Evolutionary conservation across 1,284 basidiomycete genomes (phyloP), one percentile per base, ranked within the genome.

Genomic region (Afroboletus lepidellus): DNA sequence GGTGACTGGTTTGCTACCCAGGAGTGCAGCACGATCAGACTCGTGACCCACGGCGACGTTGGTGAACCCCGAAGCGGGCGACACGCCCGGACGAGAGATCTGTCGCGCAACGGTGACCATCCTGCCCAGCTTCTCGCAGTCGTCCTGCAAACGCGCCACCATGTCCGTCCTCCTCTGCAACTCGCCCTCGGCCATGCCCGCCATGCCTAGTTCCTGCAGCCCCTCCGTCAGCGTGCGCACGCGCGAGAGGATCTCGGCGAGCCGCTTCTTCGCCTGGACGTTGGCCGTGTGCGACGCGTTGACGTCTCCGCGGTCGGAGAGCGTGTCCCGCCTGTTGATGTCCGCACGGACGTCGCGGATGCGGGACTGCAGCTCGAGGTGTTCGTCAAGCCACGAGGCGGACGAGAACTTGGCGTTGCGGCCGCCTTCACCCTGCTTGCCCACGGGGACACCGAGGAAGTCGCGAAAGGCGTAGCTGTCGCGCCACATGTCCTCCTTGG

Each of bases 321-420:
- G 80, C 0, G 91, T 84, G 70, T 97, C 92, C 41, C 94, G 85
- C 66, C 87, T 87, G 71, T 92, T 87, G 65, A 96, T 79, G 57
- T 90, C 84, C 8, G 92, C 87, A 57, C 92, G 88, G 45, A 93
- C 80, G 58, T 86, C 82, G 36, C 92, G 85, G 43, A 93, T 77
- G 41, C 84, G 78, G n/a, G 79, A 75, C 64, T 89, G 85, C 11
- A 94, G 71, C 45, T 87, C 84, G 46, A 81, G 71, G 62, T 94
- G 89, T 67, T 94, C 92, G 56, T 92, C 86, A 20, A 95, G 77
- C 93, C 93, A 95, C 34, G 85, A 83, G 13, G 85, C 74, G 2
- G 83, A 79, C 0, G 89, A 89, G 72, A 88, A 90, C 51, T 79
- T 77, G 27, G 69, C 64, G 8, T 69, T 60, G 20, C 56, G 53